These are phyloP conservation scores for Protoeuglena noctilucae DNA, from an alignment of 139 green algal genomes.

Conservation along the genomic window DNA sequence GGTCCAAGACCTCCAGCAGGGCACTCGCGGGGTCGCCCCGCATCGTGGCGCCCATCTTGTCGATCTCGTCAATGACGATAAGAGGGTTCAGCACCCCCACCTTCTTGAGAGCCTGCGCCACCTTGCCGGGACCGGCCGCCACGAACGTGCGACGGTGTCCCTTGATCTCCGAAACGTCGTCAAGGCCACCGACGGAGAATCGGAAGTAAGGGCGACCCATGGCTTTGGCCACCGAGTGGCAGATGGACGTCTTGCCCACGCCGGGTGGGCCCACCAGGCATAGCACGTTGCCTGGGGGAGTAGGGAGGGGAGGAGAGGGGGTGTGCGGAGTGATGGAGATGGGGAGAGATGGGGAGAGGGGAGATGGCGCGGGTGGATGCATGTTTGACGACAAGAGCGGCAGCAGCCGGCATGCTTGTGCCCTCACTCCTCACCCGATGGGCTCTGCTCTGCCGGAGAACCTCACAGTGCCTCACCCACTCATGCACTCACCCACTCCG, in stretches of 20 bases:
- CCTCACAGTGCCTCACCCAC: too few relatives aligned
- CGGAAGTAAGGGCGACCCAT: slow-evolving; percentile 26
- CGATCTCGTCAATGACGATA: slow-evolving; percentile 95
- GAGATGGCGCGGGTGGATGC: too few relatives aligned
- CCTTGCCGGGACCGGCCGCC: slow-evolving; percentile 94
- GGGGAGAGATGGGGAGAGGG: too few relatives aligned
- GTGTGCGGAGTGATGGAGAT: too few relatives aligned
- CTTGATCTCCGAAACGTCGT: slow-evolving; percentile 94
- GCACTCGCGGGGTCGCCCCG: slow-evolving; percentile 78
- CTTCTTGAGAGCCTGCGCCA: slow-evolving; percentile 91
- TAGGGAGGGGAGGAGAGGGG: not conserved
- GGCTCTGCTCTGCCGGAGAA: too few relatives aligned
- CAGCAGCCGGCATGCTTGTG: too few relatives aligned
- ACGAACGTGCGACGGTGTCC: slow-evolving; percentile 89
- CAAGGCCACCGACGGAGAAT: slow-evolving; percentile 80
- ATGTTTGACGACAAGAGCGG: too few relatives aligned
- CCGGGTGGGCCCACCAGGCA: slow-evolving; percentile 83
- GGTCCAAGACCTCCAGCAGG: slow-evolving; percentile 93
- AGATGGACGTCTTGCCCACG: slow-evolving; percentile 87
- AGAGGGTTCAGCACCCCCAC: slow-evolving; percentile 72
- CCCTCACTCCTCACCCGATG: too few relatives aligned
- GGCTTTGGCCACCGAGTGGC: slow-evolving; percentile 57
- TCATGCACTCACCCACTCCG: too few relatives aligned
- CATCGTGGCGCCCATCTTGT: slow-evolving; percentile 60
- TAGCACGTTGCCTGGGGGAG: slow-evolving; percentile 80